A percentile compares a stretch with the other conserved stretches of the same genome.
phyloP scores from a whole-genome alignment of 805 yeast genomes.

The Candida krabiensis region DNA sequence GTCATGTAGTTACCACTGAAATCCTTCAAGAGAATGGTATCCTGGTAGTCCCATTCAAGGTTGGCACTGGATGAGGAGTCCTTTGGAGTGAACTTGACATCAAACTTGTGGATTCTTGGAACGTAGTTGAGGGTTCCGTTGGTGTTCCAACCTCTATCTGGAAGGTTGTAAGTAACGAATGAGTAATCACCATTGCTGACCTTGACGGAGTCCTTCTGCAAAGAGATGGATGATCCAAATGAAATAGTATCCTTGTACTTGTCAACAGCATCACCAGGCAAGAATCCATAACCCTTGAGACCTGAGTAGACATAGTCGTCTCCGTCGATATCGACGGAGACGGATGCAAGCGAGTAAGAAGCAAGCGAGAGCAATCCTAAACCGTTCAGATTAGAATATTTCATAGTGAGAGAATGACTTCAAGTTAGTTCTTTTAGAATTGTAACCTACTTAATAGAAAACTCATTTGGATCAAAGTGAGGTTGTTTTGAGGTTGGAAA shows the following conservation, averaged over 20 bases:
- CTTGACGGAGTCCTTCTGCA: constrained; percentile 25
- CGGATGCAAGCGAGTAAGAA: constrained; percentile 12
- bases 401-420: constrained; percentile 2
- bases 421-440: neutral
- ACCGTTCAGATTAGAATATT: constrained; percentile 2
- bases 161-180: constrained; percentile 30
- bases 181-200: constrained; percentile 26
- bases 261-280: constrained; percentile 28
- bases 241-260: constrained; percentile 33
- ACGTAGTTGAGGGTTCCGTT: constrained; percentile 31
- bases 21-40: constrained; percentile 31
- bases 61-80: constrained; percentile 20
- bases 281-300: constrained; percentile 29
- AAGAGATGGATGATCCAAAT: constrained; percentile 31
- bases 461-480: too few species aligned
- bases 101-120: constrained; percentile 28
- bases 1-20: constrained; percentile 29
- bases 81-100: constrained; percentile 26
- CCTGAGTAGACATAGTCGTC: constrained; percentile 26
- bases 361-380: constrained; percentile 10
- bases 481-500: too few species aligned
- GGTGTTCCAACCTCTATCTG: constrained; percentile 36
- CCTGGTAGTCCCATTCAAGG: constrained; percentile 29
- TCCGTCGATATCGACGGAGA: constrained; percentile 24
- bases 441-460: neutral